Conservation (phyloP, 164 flowering plant species). For the Tinospora cordifolia region DNA sequence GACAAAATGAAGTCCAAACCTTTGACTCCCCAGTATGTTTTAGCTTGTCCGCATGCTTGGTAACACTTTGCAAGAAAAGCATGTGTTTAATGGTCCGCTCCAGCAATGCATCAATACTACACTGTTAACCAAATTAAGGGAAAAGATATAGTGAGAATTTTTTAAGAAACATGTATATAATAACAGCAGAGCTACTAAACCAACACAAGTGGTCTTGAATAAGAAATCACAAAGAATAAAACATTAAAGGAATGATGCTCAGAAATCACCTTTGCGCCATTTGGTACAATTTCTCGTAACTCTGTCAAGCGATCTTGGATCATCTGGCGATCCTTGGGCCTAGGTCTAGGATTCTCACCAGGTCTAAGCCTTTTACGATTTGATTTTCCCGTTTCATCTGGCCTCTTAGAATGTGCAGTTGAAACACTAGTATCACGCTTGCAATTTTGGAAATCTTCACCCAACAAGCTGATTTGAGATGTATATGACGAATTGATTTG, state of each 20-base stretch:
- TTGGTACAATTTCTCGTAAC: slow-evolving; percentile 88
- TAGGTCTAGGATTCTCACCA: slow-evolving; percentile 88
- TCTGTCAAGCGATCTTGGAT: slow-evolving; percentile 97
- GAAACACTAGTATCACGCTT: slow-evolving; percentile 46
- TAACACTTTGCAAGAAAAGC: slow-evolving; percentile 97
- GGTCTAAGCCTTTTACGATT: slow-evolving; percentile 88
- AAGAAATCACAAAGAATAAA: not conserved
- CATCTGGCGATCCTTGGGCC: slow-evolving; percentile 99
- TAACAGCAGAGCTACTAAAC: not conserved
- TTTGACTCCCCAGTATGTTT: slow-evolving; percentile 66
- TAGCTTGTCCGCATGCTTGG: slow-evolving; percentile 91
- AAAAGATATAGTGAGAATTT: slow-evolving; percentile 10
- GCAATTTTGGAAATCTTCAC: slow-evolving; percentile 40
- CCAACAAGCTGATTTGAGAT: slow-evolving; percentile 65
- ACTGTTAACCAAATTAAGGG: slow-evolving; percentile 43
- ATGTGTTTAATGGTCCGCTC: slow-evolving; percentile 96
- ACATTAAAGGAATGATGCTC: not conserved
- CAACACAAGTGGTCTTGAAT: not conserved
- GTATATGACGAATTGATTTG: slow-evolving; percentile 38
- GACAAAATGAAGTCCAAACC: slow-evolving; percentile 31
- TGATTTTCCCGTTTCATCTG: slow-evolving; percentile 47
- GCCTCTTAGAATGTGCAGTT: slow-evolving; percentile 53
- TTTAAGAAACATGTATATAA: not conserved
- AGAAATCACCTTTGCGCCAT: slow-evolving; percentile 72
- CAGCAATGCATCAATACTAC: slow-evolving; percentile 92